phyloP scores from a whole-genome alignment of 768 basidiomycete species.

The Hericium alpestre region DNA sequence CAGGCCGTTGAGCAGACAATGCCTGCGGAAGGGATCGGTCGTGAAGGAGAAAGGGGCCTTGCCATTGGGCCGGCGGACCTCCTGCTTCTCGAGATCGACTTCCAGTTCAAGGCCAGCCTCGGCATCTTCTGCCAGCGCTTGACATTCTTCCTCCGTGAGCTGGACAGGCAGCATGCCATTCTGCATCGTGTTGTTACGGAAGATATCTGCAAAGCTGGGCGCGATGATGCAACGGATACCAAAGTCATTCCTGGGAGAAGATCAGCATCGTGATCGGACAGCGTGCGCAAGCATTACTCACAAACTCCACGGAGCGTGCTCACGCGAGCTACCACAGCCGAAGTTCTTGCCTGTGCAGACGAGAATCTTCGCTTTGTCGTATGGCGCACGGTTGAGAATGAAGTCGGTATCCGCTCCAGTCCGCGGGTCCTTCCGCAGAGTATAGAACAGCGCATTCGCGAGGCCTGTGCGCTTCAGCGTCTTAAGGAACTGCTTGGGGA shows the following conservation, averaged over 20 bases:
- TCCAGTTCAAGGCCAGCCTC: slow-evolving; percentile 39
- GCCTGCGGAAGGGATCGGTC: slow-evolving; percentile 83
- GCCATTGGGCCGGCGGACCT: slow-evolving; percentile 53
- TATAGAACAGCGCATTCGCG: slow-evolving; percentile 46
- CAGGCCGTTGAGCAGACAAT: slow-evolving; percentile 89
- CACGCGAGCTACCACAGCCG: slow-evolving; percentile 51
- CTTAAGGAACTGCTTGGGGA: slow-evolving; percentile 59
- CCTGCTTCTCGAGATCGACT: slow-evolving; percentile 50
- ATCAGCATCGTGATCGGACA: not conserved
- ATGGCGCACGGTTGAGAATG: slow-evolving; percentile 50
- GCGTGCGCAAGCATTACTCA: slow-evolving; percentile 16
- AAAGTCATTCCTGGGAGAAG: slow-evolving; percentile 36
- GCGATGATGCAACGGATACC: slow-evolving; percentile 55
- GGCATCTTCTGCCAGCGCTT: slow-evolving; percentile 41
- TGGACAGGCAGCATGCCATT: slow-evolving; percentile 53
- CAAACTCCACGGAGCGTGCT: slow-evolving; percentile 52
- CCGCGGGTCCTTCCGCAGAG: slow-evolving; percentile 37
- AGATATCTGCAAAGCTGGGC: slow-evolving; percentile 55
- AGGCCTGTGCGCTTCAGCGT: slow-evolving; percentile 56
- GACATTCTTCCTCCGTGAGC: slow-evolving; percentile 38
- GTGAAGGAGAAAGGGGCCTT: slow-evolving; percentile 65
- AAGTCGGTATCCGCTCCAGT: slow-evolving; percentile 48
- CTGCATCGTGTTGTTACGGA: slow-evolving; percentile 53
- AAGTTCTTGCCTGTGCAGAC: slow-evolving; percentile 54
- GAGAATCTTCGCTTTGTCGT: slow-evolving; percentile 40